Percentiles rank a stretch among this genome's conserved stretches.
Conservation (phyloP, 768 basidiomycete genomes). For the Tricholoma terreum region DNA sequence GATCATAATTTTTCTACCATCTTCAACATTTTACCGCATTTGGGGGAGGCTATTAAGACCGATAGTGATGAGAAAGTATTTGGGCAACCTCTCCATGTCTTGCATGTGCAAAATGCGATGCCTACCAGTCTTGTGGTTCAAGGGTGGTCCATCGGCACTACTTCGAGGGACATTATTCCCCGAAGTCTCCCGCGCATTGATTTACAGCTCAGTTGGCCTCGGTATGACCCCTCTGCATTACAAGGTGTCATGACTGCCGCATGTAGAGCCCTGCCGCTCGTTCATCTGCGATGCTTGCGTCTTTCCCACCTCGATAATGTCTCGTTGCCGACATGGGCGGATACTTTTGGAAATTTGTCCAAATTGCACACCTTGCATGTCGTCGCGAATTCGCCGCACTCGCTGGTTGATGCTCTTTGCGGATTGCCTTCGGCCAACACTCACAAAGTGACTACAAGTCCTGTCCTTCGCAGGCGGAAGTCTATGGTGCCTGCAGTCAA, state of each 20-base stretch:
- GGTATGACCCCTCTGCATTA: slow-evolving; percentile 9
- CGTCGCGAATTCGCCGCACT: slow-evolving; percentile 16
- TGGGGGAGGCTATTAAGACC: slow-evolving; percentile 3
- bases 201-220: slow-evolving; percentile 23
- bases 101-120: slow-evolving; percentile 12
- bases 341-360: slow-evolving; percentile 25
- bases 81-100: slow-evolving; percentile 10
- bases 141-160: slow-evolving; percentile 12
- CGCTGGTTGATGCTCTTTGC: slow-evolving; percentile 24
- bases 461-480: slow-evolving; percentile 9
- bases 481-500: slow-evolving; percentile 16
- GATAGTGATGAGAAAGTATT: slow-evolving; percentile 6
- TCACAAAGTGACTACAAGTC: slow-evolving; percentile 9
- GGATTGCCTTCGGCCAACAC: slow-evolving; percentile 14
- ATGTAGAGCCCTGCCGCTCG: slow-evolving; percentile 22
- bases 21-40: slow-evolving; percentile 13
- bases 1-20: slow-evolving; percentile 18
- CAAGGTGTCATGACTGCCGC: slow-evolving; percentile 16
- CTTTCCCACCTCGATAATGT: slow-evolving; percentile 19
- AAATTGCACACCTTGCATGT: slow-evolving; percentile 23
- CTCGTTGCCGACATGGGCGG: slow-evolving; percentile 18
- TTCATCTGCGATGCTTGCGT: slow-evolving; percentile 22
- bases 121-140: slow-evolving; percentile 12
- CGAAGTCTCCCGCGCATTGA: slow-evolving; percentile 7
- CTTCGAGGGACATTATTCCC: not conserved